Evolutionary conservation across 2,329 filamentous ascomycete genomes (phyloP).

Genomic region (Catunica adiposa): DNA sequence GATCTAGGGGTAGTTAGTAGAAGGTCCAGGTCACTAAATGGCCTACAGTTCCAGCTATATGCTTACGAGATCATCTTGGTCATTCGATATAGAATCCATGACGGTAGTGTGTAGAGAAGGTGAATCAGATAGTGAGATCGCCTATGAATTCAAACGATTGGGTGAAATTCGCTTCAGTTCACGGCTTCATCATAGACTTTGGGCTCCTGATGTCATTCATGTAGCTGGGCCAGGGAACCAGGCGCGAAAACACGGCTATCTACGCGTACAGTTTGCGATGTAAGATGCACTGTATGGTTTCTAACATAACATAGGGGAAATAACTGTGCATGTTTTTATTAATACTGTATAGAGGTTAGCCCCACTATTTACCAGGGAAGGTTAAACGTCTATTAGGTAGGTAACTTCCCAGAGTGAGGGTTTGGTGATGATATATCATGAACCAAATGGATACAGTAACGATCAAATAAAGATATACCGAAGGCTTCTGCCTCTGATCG

Average conservation of each 20-base stretch:
- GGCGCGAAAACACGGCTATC: constrained; percentile 5
- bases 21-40: background rate
- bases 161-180: background rate
- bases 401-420: too few relatives aligned
- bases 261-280: background rate
- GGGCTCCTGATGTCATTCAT: background rate
- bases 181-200: background rate
- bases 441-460: too few relatives aligned
- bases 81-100: constrained; percentile 12
- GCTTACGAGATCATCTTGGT: constrained; percentile 14
- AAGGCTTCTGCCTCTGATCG: too few relatives aligned
- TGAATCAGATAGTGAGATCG: background rate
- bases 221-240: background rate
- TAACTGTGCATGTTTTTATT: background rate
- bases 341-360: background rate
- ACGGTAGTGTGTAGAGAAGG: background rate
- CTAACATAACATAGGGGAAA: background rate
- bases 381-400: background rate
- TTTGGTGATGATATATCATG: background rate
- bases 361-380: constrained; percentile 2
- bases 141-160: background rate
- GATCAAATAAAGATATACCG: too few relatives aligned
- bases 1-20: constrained; percentile 26
- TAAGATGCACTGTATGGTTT: background rate
- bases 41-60: too few relatives aligned